Percentiles rank a stretch among this genome's conserved stretches.
Evolutionary conservation across 2,329 filamentous ascomycete genomes (phyloP).

Genomic region (Fusarium metavorans): DNA sequence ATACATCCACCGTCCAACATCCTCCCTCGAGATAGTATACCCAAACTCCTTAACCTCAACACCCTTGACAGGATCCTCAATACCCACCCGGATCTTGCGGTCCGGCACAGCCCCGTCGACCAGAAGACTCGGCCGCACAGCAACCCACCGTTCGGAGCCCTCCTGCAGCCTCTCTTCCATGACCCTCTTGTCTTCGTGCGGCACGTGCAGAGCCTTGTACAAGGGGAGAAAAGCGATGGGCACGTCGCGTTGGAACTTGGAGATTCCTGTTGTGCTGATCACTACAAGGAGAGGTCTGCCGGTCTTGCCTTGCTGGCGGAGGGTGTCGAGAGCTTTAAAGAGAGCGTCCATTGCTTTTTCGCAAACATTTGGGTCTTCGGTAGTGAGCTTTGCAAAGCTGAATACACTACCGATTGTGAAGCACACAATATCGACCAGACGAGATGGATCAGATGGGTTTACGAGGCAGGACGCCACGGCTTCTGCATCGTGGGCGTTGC

Average conservation of each 20-base stretch:
- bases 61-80: constrained; percentile 50
- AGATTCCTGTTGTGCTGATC: constrained; percentile 58
- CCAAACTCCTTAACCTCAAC: constrained; percentile 53
- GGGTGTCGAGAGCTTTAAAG: constrained; percentile 46
- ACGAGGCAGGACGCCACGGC: constrained; percentile 50
- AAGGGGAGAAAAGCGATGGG: constrained; percentile 58
- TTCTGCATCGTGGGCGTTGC: constrained; percentile 52
- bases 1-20: constrained; percentile 57
- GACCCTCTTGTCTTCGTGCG: constrained; percentile 61
- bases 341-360: constrained; percentile 52
- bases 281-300: constrained; percentile 52
- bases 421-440: constrained; percentile 54
- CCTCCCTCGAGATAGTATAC: constrained; percentile 51
- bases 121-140: constrained; percentile 54
- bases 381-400: constrained; percentile 40
- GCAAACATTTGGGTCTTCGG: constrained; percentile 57
- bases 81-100: constrained; percentile 42
- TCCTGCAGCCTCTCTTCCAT: constrained; percentile 54
- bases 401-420: constrained; percentile 54
- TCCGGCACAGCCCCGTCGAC: constrained; percentile 40
- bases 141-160: constrained; percentile 48
- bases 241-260: constrained; percentile 39
- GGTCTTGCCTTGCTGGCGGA: constrained; percentile 36
- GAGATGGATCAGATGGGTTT: constrained; percentile 38
- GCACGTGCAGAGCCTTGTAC: constrained; percentile 55